A percentile compares a stretch with the other conserved stretches of the same genome.
phyloP scores from a whole-genome alignment of 768 basidiomycete species.

The Auriculariales sp. region DNA sequence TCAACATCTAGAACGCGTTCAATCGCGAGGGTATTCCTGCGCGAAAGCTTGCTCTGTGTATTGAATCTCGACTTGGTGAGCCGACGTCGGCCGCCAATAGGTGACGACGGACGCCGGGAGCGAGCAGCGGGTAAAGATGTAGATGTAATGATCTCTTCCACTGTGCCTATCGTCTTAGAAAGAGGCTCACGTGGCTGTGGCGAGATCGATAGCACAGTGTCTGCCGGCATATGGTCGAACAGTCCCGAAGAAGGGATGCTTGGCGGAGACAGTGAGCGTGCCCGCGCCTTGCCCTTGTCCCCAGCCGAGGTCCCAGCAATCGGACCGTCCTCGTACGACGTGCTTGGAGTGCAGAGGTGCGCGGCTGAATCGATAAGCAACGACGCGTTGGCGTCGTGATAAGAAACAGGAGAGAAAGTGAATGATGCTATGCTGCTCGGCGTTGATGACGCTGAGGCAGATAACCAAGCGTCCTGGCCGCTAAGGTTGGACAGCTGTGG shows the following conservation, averaged over 20 bases:
- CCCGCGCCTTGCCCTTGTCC: conserved; percentile 41
- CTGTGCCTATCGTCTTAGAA: conserved; percentile 18
- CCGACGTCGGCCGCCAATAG: conserved; percentile 32
- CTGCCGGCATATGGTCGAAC: too few relatives aligned
- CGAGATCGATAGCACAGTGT: too few relatives aligned
- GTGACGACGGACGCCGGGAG: conserved; percentile 32
- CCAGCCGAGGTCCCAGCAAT: conserved; percentile 21
- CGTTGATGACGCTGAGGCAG: conserved; percentile 15
- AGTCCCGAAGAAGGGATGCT: conserved; percentile 54
- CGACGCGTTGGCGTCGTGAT: conserved; percentile 1
- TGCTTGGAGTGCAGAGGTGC: conserved; percentile 1
- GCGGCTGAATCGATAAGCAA: not conserved
- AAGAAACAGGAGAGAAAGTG: conserved; percentile 2
- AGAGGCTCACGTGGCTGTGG: conserved; percentile 1
- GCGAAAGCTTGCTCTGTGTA: conserved; percentile 41
- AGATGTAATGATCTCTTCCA: conserved; percentile 42
- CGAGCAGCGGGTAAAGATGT: conserved; percentile 27
- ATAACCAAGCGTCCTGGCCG: too few relatives aligned
- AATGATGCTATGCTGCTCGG: conserved; percentile 14
- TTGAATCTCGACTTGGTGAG: conserved; percentile 28
- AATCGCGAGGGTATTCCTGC: conserved; percentile 7
- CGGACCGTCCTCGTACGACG: conserved; percentile 6
- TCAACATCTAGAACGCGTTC: not conserved
- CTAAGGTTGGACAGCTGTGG: too few relatives aligned
- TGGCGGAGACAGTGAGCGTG: conserved; percentile 34